Conservation (phyloP, 2,329 filamentous ascomycete species). For the Fusarium guadeloupense region DNA sequence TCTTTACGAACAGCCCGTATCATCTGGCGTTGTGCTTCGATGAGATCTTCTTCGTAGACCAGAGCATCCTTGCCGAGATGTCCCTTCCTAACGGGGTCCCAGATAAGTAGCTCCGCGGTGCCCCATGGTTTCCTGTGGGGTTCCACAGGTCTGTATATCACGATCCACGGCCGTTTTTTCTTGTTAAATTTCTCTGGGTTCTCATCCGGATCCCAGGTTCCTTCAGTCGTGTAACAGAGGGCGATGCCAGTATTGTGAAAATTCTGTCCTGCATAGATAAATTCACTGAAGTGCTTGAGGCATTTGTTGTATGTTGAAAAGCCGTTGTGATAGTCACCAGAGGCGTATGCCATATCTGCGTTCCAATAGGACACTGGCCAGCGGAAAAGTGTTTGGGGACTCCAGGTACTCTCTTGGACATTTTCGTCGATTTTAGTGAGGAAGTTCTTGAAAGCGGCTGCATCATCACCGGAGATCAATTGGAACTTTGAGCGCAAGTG, state of each 20-base stretch:
- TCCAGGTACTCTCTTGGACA: conserved; percentile 2
- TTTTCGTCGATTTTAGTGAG: conserved; percentile 13
- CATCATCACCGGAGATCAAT: conserved; percentile 14
- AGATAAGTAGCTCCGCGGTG: conserved; percentile 62
- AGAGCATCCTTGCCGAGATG: conserved; percentile 32
- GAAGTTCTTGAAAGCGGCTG: conserved; percentile 4
- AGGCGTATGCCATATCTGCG: conserved; percentile 38
- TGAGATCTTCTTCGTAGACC: conserved; percentile 50
- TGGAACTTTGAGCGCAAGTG: not conserved
- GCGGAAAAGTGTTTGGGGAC: conserved; percentile 47
- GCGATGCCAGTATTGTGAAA: conserved; percentile 45
- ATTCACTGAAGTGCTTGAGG: conserved; percentile 18
- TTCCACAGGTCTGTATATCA: conserved; percentile 56
- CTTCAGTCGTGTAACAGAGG: conserved; percentile 61
- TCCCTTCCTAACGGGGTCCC: conserved; percentile 54
- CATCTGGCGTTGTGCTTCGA: conserved; percentile 56
- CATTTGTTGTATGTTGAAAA: conserved; percentile 40
- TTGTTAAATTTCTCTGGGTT: conserved; percentile 30
- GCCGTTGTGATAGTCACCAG: conserved; percentile 26
- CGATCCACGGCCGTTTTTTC: conserved; percentile 61
- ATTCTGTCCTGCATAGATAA: conserved; percentile 20
- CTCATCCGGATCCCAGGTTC: conserved; percentile 46
- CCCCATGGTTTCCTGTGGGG: conserved; percentile 47
- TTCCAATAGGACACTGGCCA: conserved; percentile 55
- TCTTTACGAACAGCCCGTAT: conserved; percentile 50